A percentile compares a stretch with the other conserved stretches of the same genome.
Conservation (phyloP, 2,329 filamentous ascomycete genomes). For the Dothidotthia symphoricarpi region DNA sequence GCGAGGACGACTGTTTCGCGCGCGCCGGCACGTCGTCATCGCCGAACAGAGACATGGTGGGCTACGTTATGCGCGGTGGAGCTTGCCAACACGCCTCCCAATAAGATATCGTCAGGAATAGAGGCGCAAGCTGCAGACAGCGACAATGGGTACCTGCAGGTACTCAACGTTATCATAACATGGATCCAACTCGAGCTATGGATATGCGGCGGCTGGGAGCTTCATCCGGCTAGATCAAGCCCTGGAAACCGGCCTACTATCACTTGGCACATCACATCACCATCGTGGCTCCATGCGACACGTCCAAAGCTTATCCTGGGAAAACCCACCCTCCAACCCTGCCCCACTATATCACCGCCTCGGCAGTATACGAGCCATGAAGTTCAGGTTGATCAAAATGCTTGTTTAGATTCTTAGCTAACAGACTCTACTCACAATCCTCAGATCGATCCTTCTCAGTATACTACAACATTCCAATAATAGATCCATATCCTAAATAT, state of each 20-base stretch:
- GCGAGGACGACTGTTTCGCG: slow-evolving; percentile 35
- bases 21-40: slow-evolving; percentile 37
- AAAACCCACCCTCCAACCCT: too few relatives aligned
- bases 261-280: not conserved
- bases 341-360: too few relatives aligned
- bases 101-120: slow-evolving; percentile 8
- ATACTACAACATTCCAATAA: not conserved
- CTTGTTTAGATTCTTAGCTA: too few relatives aligned
- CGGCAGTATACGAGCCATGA: too few relatives aligned
- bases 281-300: slow-evolving; percentile 13
- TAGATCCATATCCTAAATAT: not conserved
- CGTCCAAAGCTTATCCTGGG: too few relatives aligned
- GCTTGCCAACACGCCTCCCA: too few relatives aligned
- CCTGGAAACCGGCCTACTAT: not conserved
- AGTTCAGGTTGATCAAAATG: too few relatives aligned
- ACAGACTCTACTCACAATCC: too few relatives aligned
- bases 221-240: too few relatives aligned
- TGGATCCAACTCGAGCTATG: slow-evolving; percentile 20
- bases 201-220: slow-evolving; percentile 2
- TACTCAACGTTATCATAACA: slow-evolving; percentile 28
- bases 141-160: slow-evolving; percentile 13
- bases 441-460: too few relatives aligned
- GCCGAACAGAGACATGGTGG: slow-evolving; percentile 43
- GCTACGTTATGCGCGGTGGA: too few relatives aligned
- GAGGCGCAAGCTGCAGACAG: slow-evolving; percentile 10